These are phyloP conservation scores for Rhizomucor miehei DNA, from an alignment of 371 early-diverging fungal genomes.

Conservation along the genomic window DNA sequence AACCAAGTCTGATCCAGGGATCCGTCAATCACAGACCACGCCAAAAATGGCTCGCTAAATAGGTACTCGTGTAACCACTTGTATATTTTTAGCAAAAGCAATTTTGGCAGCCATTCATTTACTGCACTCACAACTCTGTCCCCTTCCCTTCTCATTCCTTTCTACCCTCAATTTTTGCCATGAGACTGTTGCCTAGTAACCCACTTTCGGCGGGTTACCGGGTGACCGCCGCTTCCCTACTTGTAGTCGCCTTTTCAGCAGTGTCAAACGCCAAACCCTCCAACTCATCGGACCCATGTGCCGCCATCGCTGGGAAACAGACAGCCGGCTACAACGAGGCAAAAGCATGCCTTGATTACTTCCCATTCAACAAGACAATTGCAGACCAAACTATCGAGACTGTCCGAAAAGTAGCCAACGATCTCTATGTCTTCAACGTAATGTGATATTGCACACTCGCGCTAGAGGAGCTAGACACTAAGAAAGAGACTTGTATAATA, in stretches of 20 bases:
- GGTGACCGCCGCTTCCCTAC: constrained; percentile 8
- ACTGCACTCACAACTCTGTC: too few relatives aligned
- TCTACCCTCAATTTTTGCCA: neutral
- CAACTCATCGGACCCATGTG: constrained; percentile 32
- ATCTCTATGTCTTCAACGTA: constrained; percentile 52
- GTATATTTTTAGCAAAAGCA: too few relatives aligned
- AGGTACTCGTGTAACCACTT: too few relatives aligned
- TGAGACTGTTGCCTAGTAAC: constrained; percentile 12
- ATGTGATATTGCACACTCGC: neutral
- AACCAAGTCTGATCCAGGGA: too few relatives aligned
- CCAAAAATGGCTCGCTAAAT: too few relatives aligned
- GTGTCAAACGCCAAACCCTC: too few relatives aligned
- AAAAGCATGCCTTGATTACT: constrained; percentile 47
- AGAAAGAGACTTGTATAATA: constrained; percentile 6
- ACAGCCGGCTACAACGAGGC: constrained; percentile 43
- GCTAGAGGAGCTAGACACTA: too few relatives aligned
- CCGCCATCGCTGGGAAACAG: constrained; percentile 38
- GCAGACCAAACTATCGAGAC: constrained; percentile 45
- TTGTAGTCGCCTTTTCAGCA: constrained; percentile 2
- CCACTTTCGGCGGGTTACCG: constrained; percentile 13
- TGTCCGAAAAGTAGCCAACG: constrained; percentile 40
- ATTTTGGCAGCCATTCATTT: too few relatives aligned
- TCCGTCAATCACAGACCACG: too few relatives aligned
- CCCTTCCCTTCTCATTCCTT: neutral
- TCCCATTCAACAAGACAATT: constrained; percentile 38